Evolutionary conservation across 495 filamentous ascomycete genomes (phyloP).

Genomic region (Aspergillus cristatus): DNA sequence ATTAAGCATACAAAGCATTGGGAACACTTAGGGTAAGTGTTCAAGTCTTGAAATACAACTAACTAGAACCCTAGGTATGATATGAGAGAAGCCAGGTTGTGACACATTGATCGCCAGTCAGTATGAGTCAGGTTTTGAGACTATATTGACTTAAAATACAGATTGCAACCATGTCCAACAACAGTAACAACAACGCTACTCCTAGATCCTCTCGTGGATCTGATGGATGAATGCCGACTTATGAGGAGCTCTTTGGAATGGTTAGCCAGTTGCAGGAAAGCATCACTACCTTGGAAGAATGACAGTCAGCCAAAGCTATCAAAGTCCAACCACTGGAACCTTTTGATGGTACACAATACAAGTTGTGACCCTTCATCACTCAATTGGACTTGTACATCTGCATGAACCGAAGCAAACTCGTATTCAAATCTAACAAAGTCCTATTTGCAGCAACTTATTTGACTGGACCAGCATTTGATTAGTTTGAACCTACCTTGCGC

Average conservation of each 20-base stretch:
- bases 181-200: too few species aligned
- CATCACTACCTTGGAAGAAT: not conserved
- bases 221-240: too few species aligned
- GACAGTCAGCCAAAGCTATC: not conserved
- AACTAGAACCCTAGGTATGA: too few species aligned
- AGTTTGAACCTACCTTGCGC: not conserved
- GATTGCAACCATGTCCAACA: too few species aligned
- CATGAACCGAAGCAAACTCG: not conserved
- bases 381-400: not conserved
- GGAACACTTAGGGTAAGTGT: too few species aligned
- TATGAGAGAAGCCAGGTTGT: too few species aligned
- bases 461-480: not conserved
- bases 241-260: not conserved
- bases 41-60: too few species aligned
- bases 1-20: too few species aligned
- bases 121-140: too few species aligned
- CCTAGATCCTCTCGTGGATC: too few species aligned
- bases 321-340: not conserved
- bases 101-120: too few species aligned
- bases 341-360: not conserved
- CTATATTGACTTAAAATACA: too few species aligned
- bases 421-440: not conserved
- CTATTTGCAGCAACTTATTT: not conserved
- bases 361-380: not conserved
- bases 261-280: not conserved